Conservation (phyloP, 495 filamentous ascomycete species). For the Trichocladium uniseriatum region DNA sequence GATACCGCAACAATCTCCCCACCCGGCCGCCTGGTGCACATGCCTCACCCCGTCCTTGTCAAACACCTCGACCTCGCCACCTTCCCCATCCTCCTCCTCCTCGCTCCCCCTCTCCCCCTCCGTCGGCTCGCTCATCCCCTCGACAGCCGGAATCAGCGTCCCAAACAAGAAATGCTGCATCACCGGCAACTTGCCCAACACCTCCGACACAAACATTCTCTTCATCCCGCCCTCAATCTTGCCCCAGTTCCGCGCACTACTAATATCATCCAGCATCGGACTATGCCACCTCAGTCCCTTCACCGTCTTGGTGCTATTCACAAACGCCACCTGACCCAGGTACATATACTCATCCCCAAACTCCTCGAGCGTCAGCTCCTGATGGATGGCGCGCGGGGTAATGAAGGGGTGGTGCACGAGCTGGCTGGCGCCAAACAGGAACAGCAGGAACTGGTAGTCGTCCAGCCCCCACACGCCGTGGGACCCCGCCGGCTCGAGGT, state of each 20-base stretch:
- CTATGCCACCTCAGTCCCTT: conserved; percentile 94
- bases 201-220: conserved; percentile 91
- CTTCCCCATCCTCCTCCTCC: conserved; percentile 40
- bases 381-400: conserved; percentile 80
- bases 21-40: conserved; percentile 55
- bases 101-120: conserved; percentile 31
- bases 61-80: conserved; percentile 46
- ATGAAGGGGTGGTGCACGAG: conserved; percentile 80
- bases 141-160: conserved; percentile 62
- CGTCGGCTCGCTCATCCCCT: conserved; percentile 65
- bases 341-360: conserved; percentile 77
- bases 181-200: conserved; percentile 87
- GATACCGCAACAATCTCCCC: conserved; percentile 98
- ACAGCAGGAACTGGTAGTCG: conserved; percentile 96
- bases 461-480: conserved; percentile 97
- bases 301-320: conserved; percentile 93
- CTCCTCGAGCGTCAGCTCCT: conserved; percentile 75
- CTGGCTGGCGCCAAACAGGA: conserved; percentile 87
- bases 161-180: conserved; percentile 99
- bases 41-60: conserved; percentile 59
- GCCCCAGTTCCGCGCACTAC: conserved; percentile 76
- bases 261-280: conserved; percentile 98
- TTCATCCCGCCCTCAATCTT: conserved; percentile 95
- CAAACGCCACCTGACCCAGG: conserved; percentile 82
- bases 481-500: conserved; percentile 88